Evolutionary conservation across 2,329 filamentous ascomycete species (phyloP).

Genomic region (Knufia fluminis): DNA sequence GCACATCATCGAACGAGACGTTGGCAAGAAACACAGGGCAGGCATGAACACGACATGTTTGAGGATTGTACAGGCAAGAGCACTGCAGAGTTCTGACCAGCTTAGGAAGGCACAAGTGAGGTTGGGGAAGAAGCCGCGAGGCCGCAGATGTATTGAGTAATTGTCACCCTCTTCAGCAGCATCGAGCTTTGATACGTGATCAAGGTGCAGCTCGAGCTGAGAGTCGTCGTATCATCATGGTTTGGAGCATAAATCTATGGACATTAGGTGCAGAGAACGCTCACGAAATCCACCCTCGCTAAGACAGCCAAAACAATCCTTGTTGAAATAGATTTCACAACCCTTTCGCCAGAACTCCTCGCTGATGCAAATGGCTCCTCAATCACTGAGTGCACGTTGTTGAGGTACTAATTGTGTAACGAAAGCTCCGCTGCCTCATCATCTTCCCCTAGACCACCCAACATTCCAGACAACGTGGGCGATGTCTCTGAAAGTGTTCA

Average conservation of each 20-base stretch:
- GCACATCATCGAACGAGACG: neutral
- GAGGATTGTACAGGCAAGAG: no score
- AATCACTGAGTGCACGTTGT: neutral
- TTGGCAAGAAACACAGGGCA: neutral
- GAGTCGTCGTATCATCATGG: no score
- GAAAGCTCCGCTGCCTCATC: no score
- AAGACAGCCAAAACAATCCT: neutral
- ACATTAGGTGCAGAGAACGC: neutral
- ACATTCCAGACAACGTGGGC: conserved; percentile 60
- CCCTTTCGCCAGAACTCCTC: neutral
- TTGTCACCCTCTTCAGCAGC: no score
- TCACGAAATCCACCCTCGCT: neutral
- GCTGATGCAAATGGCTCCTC: neutral
- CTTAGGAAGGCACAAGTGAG: no score
- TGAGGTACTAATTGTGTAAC: neutral
- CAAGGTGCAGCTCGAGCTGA: no score
- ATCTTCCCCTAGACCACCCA: conserved; percentile 40
- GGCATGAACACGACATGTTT: no score
- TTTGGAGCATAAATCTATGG: no score
- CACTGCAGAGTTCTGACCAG: no score
- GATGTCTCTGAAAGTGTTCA: conserved; percentile 56
- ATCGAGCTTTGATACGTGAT: no score
- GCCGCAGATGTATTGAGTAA: no score
- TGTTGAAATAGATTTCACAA: neutral
- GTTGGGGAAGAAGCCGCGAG: no score